Evolutionary conservation across 306 rosid genomes (phyloP).

Genomic region (Cercis canadensis): DNA sequence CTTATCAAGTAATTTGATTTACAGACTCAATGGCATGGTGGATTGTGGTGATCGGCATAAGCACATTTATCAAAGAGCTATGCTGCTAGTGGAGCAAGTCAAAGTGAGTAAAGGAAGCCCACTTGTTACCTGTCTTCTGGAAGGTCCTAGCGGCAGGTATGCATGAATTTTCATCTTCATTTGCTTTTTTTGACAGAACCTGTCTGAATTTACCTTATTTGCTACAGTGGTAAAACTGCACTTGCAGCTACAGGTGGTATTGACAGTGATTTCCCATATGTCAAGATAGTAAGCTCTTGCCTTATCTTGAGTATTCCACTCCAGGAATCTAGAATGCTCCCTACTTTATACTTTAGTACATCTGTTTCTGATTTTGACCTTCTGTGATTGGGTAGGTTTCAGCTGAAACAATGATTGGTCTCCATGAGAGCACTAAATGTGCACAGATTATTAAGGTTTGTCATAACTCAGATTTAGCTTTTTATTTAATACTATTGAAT

Average conservation of each 20-base stretch:
- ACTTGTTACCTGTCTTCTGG: slow-evolving; percentile 89
- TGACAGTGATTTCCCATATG: slow-evolving; percentile 95
- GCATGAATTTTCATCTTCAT: slow-evolving; percentile 21
- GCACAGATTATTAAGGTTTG: slow-evolving; percentile 93
- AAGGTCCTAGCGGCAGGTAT: slow-evolving; percentile 97
- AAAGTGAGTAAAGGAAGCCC: slow-evolving; percentile 97
- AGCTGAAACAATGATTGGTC: slow-evolving; percentile 94
- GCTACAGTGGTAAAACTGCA: slow-evolving; percentile 90
- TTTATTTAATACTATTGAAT: slow-evolving; percentile 26
- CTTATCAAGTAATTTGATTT: slow-evolving; percentile 34
- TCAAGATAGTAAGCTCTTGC: slow-evolving; percentile 84
- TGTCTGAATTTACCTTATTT: slow-evolving; percentile 47
- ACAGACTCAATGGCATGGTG: slow-evolving; percentile 86
- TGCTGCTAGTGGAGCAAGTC: slow-evolving; percentile 92
- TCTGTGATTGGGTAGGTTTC: slow-evolving; percentile 66
- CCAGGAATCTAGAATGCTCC: slow-evolving; percentile 33
- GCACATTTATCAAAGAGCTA: slow-evolving; percentile 81
- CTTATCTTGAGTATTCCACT: slow-evolving; percentile 27
- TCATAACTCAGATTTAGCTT: slow-evolving; percentile 24
- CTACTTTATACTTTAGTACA: slow-evolving; percentile 20
- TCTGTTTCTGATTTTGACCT: slow-evolving; percentile 25
- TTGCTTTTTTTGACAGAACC: slow-evolving; percentile 30
- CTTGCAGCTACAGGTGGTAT: slow-evolving; percentile 96
- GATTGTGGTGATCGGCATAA: slow-evolving; percentile 88
- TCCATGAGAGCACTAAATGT: slow-evolving; percentile 94